Percentiles rank a stretch among this genome's conserved stretches.
Conservation (phyloP, 306 rosid species). For the Vicia sativa region DNA sequence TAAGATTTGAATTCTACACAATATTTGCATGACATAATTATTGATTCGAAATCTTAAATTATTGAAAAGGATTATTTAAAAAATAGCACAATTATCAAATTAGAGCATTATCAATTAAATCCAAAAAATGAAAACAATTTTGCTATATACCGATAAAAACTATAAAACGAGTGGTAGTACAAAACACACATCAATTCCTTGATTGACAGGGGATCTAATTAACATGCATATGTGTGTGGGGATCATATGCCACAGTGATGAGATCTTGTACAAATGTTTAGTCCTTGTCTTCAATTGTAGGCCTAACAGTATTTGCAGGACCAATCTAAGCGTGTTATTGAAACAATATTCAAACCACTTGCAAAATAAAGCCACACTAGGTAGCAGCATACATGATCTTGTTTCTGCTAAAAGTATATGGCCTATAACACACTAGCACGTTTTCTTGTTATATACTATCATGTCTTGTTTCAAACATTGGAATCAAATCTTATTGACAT, state of each 20-base stretch:
- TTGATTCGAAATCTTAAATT: no score
- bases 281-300: slow-evolving; percentile 46
- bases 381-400: neutral
- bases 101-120: no score
- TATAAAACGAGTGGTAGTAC: slow-evolving; percentile 6
- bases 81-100: no score
- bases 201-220: slow-evolving; percentile 31
- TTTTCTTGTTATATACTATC: neutral
- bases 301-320: slow-evolving; percentile 32
- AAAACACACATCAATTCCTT: slow-evolving; percentile 1
- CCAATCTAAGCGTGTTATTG: slow-evolving; percentile 8
- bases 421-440: neutral
- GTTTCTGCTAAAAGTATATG: slow-evolving; percentile 6
- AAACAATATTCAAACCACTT: slow-evolving; percentile 35
- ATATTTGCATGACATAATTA: no score
- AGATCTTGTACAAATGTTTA: slow-evolving; percentile 29
- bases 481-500: neutral
- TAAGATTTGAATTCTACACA: no score
- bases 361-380: slow-evolving; percentile 28
- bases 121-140: neutral
- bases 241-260: neutral
- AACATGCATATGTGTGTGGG: neutral
- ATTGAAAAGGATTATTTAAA: no score
- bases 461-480: neutral
- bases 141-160: neutral